Evolutionary conservation across 192 early-diverging fungal species (phyloP).

Genomic region (Thamnidium elegans): DNA sequence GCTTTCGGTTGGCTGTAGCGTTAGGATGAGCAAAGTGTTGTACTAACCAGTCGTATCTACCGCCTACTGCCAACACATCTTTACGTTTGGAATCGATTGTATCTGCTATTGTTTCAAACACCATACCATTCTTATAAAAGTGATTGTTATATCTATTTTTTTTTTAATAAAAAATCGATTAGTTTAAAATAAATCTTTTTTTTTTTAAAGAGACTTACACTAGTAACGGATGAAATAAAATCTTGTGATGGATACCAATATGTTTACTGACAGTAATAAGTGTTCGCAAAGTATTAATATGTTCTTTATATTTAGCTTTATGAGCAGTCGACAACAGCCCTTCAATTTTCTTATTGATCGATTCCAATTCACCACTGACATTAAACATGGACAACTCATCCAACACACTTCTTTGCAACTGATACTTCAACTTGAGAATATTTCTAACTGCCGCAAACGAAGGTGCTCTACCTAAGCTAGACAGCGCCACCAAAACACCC

Average conservation of each 20-base stretch:
- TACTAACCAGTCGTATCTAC: conserved; percentile 51
- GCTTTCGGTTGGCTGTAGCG: conserved; percentile 32
- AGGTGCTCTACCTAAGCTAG: conserved; percentile 54
- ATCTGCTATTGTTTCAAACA: conserved; percentile 53
- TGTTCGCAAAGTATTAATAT: conserved; percentile 34
- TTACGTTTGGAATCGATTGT: conserved; percentile 46
- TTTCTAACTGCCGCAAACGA: conserved; percentile 40
- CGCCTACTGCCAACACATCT: conserved; percentile 55
- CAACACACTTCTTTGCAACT: conserved; percentile 56
- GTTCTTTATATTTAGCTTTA: conserved; percentile 42
- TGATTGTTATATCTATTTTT: conserved; percentile 48
- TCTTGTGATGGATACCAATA: conserved; percentile 49
- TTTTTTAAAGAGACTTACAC: conserved; percentile 36
- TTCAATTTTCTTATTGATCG: conserved; percentile 43
- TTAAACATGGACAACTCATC: conserved; percentile 67
- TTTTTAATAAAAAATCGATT: too few species aligned
- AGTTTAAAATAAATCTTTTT: not conserved
- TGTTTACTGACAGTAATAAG: conserved; percentile 41
- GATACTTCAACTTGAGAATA: conserved; percentile 58
- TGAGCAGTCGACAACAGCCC: conserved; percentile 38
- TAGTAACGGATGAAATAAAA: conserved; percentile 50
- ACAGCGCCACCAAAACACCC: conserved; percentile 54
- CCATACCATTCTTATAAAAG: conserved; percentile 56
- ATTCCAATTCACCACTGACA: conserved; percentile 55
- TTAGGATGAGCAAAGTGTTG: conserved; percentile 51